Conservation (phyloP, 495 filamentous ascomycete species). For the Platismatia glauca region DNA sequence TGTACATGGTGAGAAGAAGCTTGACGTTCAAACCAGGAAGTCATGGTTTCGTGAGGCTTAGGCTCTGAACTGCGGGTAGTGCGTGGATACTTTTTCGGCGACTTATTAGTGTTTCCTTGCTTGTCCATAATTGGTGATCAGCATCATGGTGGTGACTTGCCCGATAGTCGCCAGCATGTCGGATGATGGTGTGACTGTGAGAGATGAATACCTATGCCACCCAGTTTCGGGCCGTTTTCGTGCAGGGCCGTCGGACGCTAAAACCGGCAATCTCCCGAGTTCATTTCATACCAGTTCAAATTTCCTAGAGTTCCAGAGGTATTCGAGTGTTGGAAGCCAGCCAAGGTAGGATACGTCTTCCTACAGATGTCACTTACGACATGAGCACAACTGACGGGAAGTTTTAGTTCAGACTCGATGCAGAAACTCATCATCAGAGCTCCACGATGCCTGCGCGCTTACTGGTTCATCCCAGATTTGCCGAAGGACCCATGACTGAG, state of each 20-base stretch:
- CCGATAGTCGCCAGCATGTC: no score
- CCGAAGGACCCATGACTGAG: constrained; percentile 24
- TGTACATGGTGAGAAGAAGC: constrained; percentile 50
- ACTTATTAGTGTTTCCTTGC: not conserved
- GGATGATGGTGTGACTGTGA: no score
- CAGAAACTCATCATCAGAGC: constrained; percentile 23
- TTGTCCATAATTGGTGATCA: not conserved
- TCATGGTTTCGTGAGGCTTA: constrained; percentile 33
- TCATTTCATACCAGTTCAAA: no score
- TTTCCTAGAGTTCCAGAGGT: no score
- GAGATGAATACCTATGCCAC: no score
- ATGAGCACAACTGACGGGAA: not conserved
- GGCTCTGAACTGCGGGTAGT: constrained; percentile 5
- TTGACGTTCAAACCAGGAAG: constrained; percentile 49
- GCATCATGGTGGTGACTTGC: not conserved
- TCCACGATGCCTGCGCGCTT: constrained; percentile 22
- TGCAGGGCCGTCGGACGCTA: not conserved
- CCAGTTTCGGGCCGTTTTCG: not conserved
- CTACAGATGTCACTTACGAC: no score
- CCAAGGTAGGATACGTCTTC: constrained; percentile 1
- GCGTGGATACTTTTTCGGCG: constrained; percentile 4
- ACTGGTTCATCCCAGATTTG: constrained; percentile 10
- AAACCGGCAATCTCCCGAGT: not conserved
- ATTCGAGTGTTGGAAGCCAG: constrained; percentile 6
- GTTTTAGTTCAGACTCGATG: constrained; percentile 20